Base-by-base conservation (phyloP, 768 basidiomycete species). In the Suillus sp. region DNA sequence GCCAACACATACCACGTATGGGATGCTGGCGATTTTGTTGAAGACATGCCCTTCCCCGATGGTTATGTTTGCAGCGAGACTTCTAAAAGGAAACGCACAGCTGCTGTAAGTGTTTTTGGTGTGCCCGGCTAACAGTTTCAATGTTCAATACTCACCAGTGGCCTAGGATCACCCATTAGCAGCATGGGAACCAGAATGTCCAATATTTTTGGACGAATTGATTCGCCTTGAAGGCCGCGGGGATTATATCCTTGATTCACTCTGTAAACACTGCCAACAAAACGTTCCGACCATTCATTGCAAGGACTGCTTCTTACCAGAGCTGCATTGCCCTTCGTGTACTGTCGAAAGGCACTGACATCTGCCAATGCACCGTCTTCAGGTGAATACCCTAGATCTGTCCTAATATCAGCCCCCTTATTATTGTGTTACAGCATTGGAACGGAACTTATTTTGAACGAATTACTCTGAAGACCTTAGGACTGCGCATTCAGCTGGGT, bases 401-500 rank as follows among this genome's bases (percentile, higher is more conserved):
- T 51, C 1, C 27, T 51, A 2, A 50, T 50, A 32, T 32, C 30
- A 32, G 30, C 30, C 30, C 30, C 30, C 30, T 32, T 32, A 32
- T 32, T 32, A 32, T 32, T 32, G 30, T 32, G 30, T 32, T 32
- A 32, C 27, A 14, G 62, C 38, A 37, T 6, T 73, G 72, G 72
- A 68, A 65, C 60, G 66, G 66, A 0, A 25, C 22, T 5, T 70
- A 61, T 51, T 73, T 71, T 35, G 59, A 68, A 35, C 57, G 45
- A 7, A 59, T 58, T 0, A 51, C 60, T 2, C 59, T 74, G 5
- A 71, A 70, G 53, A 20, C 42, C 14, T n/a, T 74, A 0, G 71
- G 74, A 1, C 37, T 73, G 2, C 60, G 61, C 6, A 61, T 71
- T 2, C 71, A 71, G 35, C 62, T 74, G 22, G 73, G 72, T 4